Evolutionary conservation across 495 filamentous ascomycete genomes (phyloP).

Genomic region (Aspergillus kassunensis): DNA sequence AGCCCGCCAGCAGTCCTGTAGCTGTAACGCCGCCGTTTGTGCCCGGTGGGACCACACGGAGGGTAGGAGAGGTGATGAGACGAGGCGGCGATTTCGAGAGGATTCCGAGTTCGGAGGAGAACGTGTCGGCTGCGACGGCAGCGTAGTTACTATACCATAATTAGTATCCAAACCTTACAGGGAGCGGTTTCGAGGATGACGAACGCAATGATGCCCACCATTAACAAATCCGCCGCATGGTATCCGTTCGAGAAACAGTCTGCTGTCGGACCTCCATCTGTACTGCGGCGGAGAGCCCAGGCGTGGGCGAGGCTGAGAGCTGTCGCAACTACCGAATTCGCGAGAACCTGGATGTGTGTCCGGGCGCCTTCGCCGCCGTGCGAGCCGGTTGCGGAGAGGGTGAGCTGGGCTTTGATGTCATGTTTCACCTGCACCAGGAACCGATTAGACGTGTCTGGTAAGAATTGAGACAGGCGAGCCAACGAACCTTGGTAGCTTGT

Average conservation of each 20-base stretch:
- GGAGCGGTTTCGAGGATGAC: not conserved
- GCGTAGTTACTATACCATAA: constrained; percentile 64
- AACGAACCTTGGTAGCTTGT: constrained; percentile 68
- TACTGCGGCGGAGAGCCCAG: constrained; percentile 48
- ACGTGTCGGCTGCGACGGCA: constrained; percentile 87
- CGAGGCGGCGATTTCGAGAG: constrained; percentile 70
- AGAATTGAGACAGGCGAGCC: not conserved
- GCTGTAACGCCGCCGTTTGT: constrained; percentile 90
- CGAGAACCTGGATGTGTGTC: constrained; percentile 84
- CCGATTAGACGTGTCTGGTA: constrained; percentile 1
- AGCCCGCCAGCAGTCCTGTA: constrained; percentile 66
- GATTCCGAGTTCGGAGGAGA: constrained; percentile 93
- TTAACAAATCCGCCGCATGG: constrained; percentile 43
- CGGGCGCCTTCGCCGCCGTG: constrained; percentile 75
- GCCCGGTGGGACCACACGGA: constrained; percentile 75
- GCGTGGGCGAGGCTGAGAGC: constrained; percentile 68
- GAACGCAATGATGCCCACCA: constrained; percentile 55
- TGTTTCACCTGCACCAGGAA: constrained; percentile 64
- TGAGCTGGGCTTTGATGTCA: constrained; percentile 75
- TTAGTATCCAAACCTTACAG: too few relatives aligned
- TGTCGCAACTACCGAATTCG: constrained; percentile 78
- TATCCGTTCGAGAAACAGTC: constrained; percentile 36
- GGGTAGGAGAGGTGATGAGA: constrained; percentile 77
- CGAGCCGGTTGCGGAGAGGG: constrained; percentile 66
- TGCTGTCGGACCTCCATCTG: constrained; percentile 7